Conservation (phyloP, 2,329 filamentous ascomycete genomes). For the Microthyrium microscopicum region DNA sequence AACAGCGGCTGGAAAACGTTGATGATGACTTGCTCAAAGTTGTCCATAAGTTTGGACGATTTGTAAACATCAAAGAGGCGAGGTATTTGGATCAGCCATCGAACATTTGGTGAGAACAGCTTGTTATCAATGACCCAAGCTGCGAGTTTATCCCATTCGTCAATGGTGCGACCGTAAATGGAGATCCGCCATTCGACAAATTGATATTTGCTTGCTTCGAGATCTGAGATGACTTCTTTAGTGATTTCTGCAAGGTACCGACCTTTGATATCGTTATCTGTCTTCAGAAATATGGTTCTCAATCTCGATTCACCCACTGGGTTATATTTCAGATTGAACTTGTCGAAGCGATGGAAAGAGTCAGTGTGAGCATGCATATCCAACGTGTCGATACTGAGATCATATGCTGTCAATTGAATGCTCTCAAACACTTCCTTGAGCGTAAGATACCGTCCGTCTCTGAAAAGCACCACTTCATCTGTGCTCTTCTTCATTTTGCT, state of each 20-base stretch:
- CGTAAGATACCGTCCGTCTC: conserved; percentile 84
- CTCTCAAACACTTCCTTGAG: conserved; percentile 89
- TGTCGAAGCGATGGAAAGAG: conserved; percentile 96
- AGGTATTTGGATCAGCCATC: conserved; percentile 92
- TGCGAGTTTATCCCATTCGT: conserved; percentile 96
- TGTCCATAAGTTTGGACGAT: conserved; percentile 67
- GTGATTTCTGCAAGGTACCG: conserved; percentile 95
- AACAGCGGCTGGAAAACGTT: conserved; percentile 92
- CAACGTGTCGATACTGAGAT: conserved; percentile 91
- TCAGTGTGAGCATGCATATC: conserved; percentile 99
- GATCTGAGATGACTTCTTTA: conserved; percentile 89
- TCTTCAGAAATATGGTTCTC: conserved; percentile 96
- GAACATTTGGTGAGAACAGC: conserved; percentile 90
- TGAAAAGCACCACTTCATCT: conserved; percentile 80
- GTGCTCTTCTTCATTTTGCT: conserved; percentile 99
- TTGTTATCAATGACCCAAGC: conserved; percentile 98
- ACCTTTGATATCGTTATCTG: conserved; percentile 92
- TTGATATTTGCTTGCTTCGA: conserved; percentile 98
- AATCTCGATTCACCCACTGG: conserved; percentile 89
- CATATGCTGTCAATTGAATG: conserved; percentile 93
- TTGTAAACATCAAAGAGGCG: conserved; percentile 95
- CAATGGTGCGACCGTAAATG: conserved; percentile 78
- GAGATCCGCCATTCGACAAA: conserved; percentile 99
- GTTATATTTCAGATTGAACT: conserved; percentile 99
- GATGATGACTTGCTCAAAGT: conserved; percentile 74